phyloP scores from a whole-genome alignment of 2,329 filamentous ascomycete species.

The Botrytis pseudocinerea region DNA sequence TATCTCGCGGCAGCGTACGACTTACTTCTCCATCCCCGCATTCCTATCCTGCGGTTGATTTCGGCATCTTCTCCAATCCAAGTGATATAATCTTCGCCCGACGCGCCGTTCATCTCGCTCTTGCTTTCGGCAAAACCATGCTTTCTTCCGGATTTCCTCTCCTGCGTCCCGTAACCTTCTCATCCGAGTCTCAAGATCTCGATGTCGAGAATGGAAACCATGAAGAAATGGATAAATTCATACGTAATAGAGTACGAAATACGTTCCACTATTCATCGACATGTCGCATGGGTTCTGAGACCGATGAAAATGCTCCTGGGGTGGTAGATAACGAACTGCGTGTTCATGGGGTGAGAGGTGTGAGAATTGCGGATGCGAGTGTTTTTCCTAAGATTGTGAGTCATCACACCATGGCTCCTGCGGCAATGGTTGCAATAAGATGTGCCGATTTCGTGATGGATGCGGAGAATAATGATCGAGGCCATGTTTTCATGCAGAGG shows the following conservation, averaged over 20 bases:
- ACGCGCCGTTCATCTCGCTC: conserved; percentile 21
- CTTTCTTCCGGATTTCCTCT: neutral
- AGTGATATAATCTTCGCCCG: conserved; percentile 6
- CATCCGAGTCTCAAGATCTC: neutral
- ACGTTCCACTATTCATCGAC: neutral
- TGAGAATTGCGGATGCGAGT: conserved; percentile 35
- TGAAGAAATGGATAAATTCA: neutral
- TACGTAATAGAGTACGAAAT: neutral
- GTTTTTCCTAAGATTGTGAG: conserved; percentile 34
- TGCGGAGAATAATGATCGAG: neutral
- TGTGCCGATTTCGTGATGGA: conserved; percentile 7
- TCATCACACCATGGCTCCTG: conserved; percentile 31
- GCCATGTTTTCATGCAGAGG: neutral
- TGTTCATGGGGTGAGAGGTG: conserved; percentile 35
- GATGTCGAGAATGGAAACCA: neutral
- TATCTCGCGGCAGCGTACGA: conserved; percentile 22
- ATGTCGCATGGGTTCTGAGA: neutral
- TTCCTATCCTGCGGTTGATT: conserved; percentile 22
- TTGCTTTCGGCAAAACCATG: conserved; percentile 21
- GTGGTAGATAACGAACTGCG: conserved; percentile 34
- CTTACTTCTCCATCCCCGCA: conserved; percentile 21
- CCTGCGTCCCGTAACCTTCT: neutral
- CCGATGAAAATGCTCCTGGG: conserved; percentile 16
- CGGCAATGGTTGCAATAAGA: conserved; percentile 36
- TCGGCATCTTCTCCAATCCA: conserved; percentile 23